phyloP scores from a whole-genome alignment of 192 early-diverging fungal genomes.

The Coemansia javaensis region DNA sequence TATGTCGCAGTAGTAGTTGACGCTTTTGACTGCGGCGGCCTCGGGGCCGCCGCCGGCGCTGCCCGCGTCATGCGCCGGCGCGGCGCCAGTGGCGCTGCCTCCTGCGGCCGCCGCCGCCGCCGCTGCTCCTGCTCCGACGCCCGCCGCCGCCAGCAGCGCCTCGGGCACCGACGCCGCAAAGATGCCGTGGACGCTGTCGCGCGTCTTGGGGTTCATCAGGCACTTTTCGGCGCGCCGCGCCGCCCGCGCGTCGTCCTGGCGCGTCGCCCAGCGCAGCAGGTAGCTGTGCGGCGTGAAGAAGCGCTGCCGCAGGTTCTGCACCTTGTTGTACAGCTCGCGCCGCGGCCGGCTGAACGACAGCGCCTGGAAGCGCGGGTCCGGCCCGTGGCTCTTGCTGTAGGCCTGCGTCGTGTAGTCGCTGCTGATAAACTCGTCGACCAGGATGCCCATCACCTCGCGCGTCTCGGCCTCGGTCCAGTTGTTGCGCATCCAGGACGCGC shows the following conservation, averaged over 20 bases:
- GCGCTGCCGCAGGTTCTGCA: slow-evolving; percentile 42
- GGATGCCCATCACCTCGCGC: slow-evolving; percentile 46
- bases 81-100: too few species aligned
- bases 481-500: slow-evolving; percentile 43
- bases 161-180: slow-evolving; percentile 17
- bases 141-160: slow-evolving; percentile 2
- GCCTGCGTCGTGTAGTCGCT: slow-evolving; percentile 20
- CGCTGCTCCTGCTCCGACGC: too few species aligned
- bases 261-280: slow-evolving; percentile 39
- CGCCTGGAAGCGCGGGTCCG: slow-evolving; percentile 22
- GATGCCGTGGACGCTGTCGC: slow-evolving; percentile 42
- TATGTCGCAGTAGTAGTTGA: slow-evolving; percentile 45
- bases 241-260: slow-evolving; percentile 16
- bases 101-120: too few species aligned
- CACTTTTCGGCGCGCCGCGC: slow-evolving; percentile 27
- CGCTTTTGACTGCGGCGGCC: slow-evolving; percentile 30
- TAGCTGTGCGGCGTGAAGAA: slow-evolving; percentile 48
- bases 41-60: not conserved
- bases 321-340: slow-evolving; percentile 48
- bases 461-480: slow-evolving; percentile 48
- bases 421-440: slow-evolving; percentile 35
- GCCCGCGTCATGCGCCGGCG: not conserved
- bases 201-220: slow-evolving; percentile 38
- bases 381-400: slow-evolving; percentile 38
- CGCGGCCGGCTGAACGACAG: slow-evolving; percentile 23